Evolutionary conservation across 176 grass and related monocot genomes (phyloP).

Genomic region (Cenchrus purpureus): DNA sequence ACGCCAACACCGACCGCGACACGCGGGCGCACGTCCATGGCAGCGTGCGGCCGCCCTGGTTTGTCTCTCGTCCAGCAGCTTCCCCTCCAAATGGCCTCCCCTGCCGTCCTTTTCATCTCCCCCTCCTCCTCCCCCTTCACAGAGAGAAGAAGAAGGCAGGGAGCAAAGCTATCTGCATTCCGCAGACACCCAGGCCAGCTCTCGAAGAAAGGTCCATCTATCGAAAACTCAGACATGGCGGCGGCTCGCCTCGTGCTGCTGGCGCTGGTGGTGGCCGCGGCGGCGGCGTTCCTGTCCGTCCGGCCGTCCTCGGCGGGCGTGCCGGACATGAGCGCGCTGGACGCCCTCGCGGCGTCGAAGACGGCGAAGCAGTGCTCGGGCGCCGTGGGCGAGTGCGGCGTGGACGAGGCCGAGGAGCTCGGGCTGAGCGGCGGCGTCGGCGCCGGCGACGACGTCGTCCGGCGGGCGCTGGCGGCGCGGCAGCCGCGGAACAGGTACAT

Average conservation of each 20-base stretch:
- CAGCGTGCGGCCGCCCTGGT: slow-evolving; percentile 18
- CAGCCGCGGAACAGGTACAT: slow-evolving; percentile 53
- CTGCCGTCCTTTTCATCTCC: slow-evolving; percentile 14
- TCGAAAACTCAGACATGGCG: background rate
- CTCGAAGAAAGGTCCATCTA: background rate
- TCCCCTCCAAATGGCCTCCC: slow-evolving; percentile 27
- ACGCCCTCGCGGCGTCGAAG: background rate
- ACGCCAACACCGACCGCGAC: background rate
- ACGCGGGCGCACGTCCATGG: slow-evolving; percentile 27
- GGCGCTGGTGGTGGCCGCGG: slow-evolving; percentile 39
- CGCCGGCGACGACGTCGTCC: background rate
- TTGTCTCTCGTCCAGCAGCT: slow-evolving; percentile 27
- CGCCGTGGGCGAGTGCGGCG: slow-evolving; percentile 48
- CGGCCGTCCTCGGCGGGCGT: background rate
- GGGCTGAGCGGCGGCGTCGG: slow-evolving; percentile 20
- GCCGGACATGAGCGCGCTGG: background rate
- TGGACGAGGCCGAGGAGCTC: slow-evolving; percentile 48
- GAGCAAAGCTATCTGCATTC: background rate
- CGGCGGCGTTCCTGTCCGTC: background rate
- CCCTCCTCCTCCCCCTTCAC: slow-evolving; percentile 32
- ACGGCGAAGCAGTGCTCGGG: slow-evolving; percentile 40
- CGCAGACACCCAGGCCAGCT: background rate
- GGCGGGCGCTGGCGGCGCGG: slow-evolving; percentile 28
- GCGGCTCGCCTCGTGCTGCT: slow-evolving; percentile 51
- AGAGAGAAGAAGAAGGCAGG: slow-evolving; percentile 32